phyloP scores from a whole-genome alignment of 2,329 filamentous ascomycete species.

The Myriangium duriaei region DNA sequence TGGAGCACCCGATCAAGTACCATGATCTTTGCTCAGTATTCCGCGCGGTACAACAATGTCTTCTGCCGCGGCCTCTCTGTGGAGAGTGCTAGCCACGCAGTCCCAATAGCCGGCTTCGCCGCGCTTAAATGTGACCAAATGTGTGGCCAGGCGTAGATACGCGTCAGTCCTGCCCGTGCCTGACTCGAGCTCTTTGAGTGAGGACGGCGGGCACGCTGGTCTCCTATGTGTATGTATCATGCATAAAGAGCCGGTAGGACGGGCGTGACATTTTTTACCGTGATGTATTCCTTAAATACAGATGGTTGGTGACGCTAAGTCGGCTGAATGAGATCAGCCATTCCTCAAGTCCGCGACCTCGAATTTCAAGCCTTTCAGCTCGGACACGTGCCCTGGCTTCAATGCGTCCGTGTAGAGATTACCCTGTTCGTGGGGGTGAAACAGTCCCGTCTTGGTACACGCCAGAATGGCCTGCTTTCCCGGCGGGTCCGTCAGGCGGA shows the following conservation, averaged over 20 bases:
- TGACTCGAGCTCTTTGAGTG: constrained; percentile 6
- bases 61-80: constrained; percentile 4
- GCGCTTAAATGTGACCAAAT: constrained; percentile 1
- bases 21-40: constrained; percentile 44
- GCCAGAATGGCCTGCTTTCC: constrained; percentile 73
- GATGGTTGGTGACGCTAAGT: not conserved
- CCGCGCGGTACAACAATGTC: constrained; percentile 35
- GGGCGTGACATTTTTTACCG: constrained; percentile 9
- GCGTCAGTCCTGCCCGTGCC: not conserved
- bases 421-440: constrained; percentile 62
- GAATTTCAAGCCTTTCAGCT: constrained; percentile 44
- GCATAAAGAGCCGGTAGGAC: not conserved
- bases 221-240: not conserved
- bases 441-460: constrained; percentile 66
- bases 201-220: constrained; percentile 5
- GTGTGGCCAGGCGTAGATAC: constrained; percentile 1
- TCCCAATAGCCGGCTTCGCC: constrained; percentile 1
- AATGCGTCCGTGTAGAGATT: constrained; percentile 68
- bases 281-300: too few relatives aligned
- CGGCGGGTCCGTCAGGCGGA: constrained; percentile 84
- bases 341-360: constrained; percentile 52
- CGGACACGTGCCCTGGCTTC: constrained; percentile 45
- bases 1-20: constrained; percentile 40
- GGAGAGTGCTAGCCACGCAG: constrained; percentile 4
- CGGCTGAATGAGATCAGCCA: not conserved